Conservation (phyloP, 345 rosid species). For the Abelmoschus esculentus region DNA sequence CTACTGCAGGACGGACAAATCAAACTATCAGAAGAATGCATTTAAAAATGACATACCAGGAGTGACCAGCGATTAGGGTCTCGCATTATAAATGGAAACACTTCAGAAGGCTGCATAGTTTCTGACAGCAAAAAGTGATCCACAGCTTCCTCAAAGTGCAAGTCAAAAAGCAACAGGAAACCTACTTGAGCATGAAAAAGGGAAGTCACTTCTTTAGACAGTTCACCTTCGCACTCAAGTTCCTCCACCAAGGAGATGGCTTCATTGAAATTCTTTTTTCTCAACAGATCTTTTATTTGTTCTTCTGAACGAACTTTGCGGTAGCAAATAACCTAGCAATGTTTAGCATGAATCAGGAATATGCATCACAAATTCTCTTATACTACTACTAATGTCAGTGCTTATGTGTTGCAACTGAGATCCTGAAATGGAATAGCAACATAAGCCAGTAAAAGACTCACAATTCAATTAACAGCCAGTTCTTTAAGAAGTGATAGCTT, state of each 20-base stretch:
- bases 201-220: constrained; percentile 76
- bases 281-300: constrained; percentile 83
- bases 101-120: constrained; percentile 96
- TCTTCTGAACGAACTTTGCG: constrained; percentile 72
- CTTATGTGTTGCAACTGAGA: background rate
- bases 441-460: background rate
- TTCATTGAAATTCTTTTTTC: constrained; percentile 85
- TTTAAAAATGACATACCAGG: constrained; percentile 42
- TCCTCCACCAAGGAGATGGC: constrained; percentile 84
- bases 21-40: background rate
- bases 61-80: constrained; percentile 99
- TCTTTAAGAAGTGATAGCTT: background rate
- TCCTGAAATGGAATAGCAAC: background rate
- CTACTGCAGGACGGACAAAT: background rate
- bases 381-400: background rate
- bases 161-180: constrained; percentile 83
- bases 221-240: constrained; percentile 75
- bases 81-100: constrained; percentile 95
- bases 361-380: constrained; percentile 2
- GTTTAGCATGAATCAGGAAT: constrained; percentile 15
- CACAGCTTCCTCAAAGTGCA: constrained; percentile 98
- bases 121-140: constrained; percentile 85
- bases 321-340: constrained; percentile 57
- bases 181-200: constrained; percentile 98
- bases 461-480: background rate